Conservation (phyloP, 352 stramenopile species). For the Elongisporangium undulatum region DNA sequence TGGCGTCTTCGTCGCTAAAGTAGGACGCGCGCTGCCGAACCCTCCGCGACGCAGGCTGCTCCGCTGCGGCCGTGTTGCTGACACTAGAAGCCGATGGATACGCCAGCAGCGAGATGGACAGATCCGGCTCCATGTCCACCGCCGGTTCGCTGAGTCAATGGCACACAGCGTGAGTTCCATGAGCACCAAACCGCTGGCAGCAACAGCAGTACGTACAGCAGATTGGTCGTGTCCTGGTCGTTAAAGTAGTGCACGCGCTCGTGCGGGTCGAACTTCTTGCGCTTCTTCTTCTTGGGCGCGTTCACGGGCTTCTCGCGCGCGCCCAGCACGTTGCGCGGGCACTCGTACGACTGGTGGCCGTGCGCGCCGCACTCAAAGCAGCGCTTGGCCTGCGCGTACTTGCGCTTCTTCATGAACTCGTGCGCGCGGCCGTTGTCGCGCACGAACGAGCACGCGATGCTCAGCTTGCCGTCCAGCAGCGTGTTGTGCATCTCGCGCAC, state of each 20-base stretch:
- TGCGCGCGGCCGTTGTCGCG: slow-evolving; percentile 75
- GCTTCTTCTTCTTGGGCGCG: slow-evolving; percentile 48
- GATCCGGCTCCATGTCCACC: slow-evolving; percentile 44
- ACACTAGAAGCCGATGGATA: slow-evolving; percentile 33
- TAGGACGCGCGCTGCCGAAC: slow-evolving; percentile 43
- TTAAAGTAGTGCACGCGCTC: slow-evolving; percentile 70
- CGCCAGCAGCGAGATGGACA: slow-evolving; percentile 67
- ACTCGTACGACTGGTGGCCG: slow-evolving; percentile 82
- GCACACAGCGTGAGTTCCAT: slow-evolving; percentile 4
- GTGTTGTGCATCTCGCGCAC: slow-evolving; percentile 55
- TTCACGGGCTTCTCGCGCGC: slow-evolving; percentile 48
- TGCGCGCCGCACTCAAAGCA: slow-evolving; percentile 84
- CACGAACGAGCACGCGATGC: slow-evolving; percentile 54
- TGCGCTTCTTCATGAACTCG: slow-evolving; percentile 81
- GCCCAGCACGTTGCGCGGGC: slow-evolving; percentile 78
- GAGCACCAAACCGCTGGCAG: too few species aligned
- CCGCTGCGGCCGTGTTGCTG: slow-evolving; percentile 2
- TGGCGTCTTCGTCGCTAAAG: slow-evolving; percentile 79
- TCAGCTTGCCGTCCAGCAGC: slow-evolving; percentile 50
- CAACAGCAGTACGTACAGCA: slow-evolving; percentile 39
- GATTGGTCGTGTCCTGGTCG: slow-evolving; percentile 47
- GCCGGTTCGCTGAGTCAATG: slow-evolving; percentile 27
- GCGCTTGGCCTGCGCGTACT: slow-evolving; percentile 52
- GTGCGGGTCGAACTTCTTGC: slow-evolving; percentile 51
- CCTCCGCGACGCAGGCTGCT: slow-evolving; percentile 9